These are phyloP conservation scores for Fonsecaea nubica DNA, from an alignment of 2,329 filamentous ascomycete species.

Conservation along the genomic window DNA sequence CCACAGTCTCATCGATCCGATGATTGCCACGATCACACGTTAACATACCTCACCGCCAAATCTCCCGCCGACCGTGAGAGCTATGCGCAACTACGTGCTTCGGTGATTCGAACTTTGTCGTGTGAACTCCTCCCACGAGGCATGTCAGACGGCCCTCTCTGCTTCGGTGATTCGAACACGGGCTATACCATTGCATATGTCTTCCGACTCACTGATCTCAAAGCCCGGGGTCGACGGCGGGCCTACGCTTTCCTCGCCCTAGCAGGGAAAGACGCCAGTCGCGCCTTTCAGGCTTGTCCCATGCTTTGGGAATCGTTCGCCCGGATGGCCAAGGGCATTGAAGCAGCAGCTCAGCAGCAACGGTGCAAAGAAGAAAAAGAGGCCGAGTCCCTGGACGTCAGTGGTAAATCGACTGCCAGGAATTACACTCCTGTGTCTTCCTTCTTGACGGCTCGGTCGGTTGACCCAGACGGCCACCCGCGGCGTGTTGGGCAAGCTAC, in stretches of 20 bases:
- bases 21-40: slow-evolving; percentile 60
- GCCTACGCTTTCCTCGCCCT: slow-evolving; percentile 65
- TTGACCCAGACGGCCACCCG: slow-evolving; percentile 63
- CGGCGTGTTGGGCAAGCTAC: slow-evolving; percentile 60
- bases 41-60: slow-evolving; percentile 65
- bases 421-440: slow-evolving; percentile 64
- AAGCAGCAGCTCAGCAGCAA: slow-evolving; percentile 54
- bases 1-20: slow-evolving; percentile 40
- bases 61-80: slow-evolving; percentile 60
- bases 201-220: slow-evolving; percentile 64
- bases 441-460: slow-evolving; percentile 62
- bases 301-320: slow-evolving; percentile 62
- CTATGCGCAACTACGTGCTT: slow-evolving; percentile 62
- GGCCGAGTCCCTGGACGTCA: slow-evolving; percentile 11
- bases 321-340: slow-evolving; percentile 60
- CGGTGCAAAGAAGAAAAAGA: slow-evolving; percentile 50
- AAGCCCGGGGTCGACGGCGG: slow-evolving; percentile 62
- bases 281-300: slow-evolving; percentile 55
- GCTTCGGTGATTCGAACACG: slow-evolving; percentile 62
- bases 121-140: slow-evolving; percentile 63
- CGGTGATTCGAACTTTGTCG: slow-evolving; percentile 64
- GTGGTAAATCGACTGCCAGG: slow-evolving; percentile 22
- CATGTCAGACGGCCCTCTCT: slow-evolving; percentile 63
- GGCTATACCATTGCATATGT: slow-evolving; percentile 67
- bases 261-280: slow-evolving; percentile 59